These are phyloP conservation scores for Xylariaceae sp. DNA, from an alignment of 2,329 filamentous ascomycete genomes.

Conservation along the genomic window DNA sequence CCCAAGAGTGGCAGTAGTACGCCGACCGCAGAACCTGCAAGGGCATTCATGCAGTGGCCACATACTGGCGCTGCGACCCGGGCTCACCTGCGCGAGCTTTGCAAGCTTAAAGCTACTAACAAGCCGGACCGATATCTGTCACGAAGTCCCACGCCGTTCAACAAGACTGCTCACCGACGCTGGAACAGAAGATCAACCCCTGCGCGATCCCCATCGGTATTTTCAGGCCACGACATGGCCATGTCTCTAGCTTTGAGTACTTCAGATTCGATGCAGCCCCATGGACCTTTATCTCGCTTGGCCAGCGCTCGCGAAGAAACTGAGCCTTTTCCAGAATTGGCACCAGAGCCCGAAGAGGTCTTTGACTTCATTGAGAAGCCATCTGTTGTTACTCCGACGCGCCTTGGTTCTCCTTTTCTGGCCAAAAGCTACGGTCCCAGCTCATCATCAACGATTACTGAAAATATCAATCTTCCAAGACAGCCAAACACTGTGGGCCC, in stretches of 20 bases:
- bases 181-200: constrained; percentile 47
- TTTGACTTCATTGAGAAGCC: constrained; percentile 4
- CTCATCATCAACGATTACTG: constrained; percentile 46
- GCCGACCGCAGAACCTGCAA: constrained; percentile 44
- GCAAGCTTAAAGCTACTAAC: constrained; percentile 48
- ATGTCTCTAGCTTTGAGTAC: constrained; percentile 61
- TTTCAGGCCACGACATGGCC: constrained; percentile 58
- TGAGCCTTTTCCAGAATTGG: constrained; percentile 18
- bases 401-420: constrained; percentile 52
- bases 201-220: constrained; percentile 42
- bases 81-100: constrained; percentile 58
- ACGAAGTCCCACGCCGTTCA: constrained; percentile 53
- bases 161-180: constrained; percentile 43
- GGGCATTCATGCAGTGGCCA: constrained; percentile 57
- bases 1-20: constrained; percentile 51
- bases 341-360: constrained; percentile 4
- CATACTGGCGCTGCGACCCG: constrained; percentile 61
- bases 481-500: constrained; percentile 47
- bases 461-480: constrained; percentile 33
- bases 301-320: constrained; percentile 37
- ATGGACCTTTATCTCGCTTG: constrained; percentile 57
- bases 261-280: constrained; percentile 59
- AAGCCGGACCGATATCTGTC: constrained; percentile 44
- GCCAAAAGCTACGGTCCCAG: constrained; percentile 59
- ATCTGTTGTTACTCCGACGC: constrained; percentile 25